Evolutionary conservation across 805 yeast genomes (phyloP).

Genomic region (Schwanniomyces yamadae): DNA sequence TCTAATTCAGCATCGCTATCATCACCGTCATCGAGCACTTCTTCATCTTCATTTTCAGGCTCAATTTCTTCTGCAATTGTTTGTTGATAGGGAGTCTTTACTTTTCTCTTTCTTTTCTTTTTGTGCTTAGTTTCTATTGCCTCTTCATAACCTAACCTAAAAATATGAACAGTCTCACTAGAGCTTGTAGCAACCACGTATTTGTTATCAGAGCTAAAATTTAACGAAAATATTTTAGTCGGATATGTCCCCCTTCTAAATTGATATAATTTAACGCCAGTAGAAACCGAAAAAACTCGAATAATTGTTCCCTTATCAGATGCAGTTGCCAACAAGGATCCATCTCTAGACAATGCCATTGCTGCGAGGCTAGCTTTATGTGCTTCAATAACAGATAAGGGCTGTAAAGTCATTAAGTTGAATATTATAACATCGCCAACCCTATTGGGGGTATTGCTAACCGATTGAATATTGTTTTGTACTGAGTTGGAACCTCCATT

Average conservation of each 20-base stretch:
- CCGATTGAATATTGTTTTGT: slow-evolving; percentile 39
- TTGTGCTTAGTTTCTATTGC: slow-evolving; percentile 38
- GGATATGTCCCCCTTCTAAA: slow-evolving; percentile 86
- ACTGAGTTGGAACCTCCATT: slow-evolving; percentile 41
- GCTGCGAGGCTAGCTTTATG: slow-evolving; percentile 77
- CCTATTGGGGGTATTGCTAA: slow-evolving; percentile 41
- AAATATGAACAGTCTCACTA: slow-evolving; percentile 90
- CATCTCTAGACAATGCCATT: slow-evolving; percentile 69
- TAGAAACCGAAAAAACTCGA: slow-evolving; percentile 69
- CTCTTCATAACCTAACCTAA: slow-evolving; percentile 62
- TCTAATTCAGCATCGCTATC: slow-evolving; percentile 14
- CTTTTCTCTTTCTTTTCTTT: slow-evolving; percentile 19
- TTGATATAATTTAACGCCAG: slow-evolving; percentile 64
- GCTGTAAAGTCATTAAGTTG: slow-evolving; percentile 71
- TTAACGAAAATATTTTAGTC: slow-evolving; percentile 72
- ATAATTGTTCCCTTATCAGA: slow-evolving; percentile 88
- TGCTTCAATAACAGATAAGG: slow-evolving; percentile 79
- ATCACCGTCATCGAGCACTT: slow-evolving; percentile 20
- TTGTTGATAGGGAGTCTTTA: slow-evolving; percentile 15
- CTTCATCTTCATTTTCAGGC: slow-evolving; percentile 16
- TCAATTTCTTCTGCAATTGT: slow-evolving; percentile 30
- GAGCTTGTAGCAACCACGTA: slow-evolving; percentile 82
- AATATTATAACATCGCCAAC: slow-evolving; percentile 77
- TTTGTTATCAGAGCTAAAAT: slow-evolving; percentile 68
- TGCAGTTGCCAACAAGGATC: slow-evolving; percentile 81